phyloP scores from a whole-genome alignment of 1,284 basidiomycete species.

The Rhodotorula sp. region DNA sequence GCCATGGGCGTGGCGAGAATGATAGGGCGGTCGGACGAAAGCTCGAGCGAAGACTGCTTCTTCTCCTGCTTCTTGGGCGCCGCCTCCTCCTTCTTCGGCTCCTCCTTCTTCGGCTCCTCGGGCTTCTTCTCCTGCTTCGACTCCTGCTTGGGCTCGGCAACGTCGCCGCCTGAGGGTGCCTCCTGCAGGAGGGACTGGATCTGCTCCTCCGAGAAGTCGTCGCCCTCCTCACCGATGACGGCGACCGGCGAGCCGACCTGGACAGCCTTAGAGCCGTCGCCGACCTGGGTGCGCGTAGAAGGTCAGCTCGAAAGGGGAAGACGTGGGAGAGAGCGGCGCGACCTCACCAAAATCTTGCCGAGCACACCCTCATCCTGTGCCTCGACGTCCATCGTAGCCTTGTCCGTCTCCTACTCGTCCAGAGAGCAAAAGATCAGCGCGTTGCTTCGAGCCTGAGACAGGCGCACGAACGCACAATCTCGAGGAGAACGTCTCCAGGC shows the following conservation, averaged over 20 bases:
- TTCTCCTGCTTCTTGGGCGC: conserved; percentile 40
- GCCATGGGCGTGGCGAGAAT: conserved; percentile 95
- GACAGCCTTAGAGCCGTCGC: conserved; percentile 82
- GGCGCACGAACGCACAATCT: conserved; percentile 67
- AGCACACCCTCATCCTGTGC: conserved; percentile 94
- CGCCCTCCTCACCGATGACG: conserved; percentile 87
- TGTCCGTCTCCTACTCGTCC: conserved; percentile 91
- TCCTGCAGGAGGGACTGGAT: conserved; percentile 53
- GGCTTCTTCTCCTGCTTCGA: conserved; percentile 22
- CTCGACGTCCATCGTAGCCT: conserved; percentile 98
- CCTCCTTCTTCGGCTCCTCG: conserved; percentile 45
- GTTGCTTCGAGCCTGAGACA: neutral
- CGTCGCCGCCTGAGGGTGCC: conserved; percentile 43
- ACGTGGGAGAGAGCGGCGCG: conserved; percentile 52
- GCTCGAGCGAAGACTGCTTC: conserved; percentile 55
- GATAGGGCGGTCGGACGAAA: conserved; percentile 49
- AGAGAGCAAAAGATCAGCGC: neutral
- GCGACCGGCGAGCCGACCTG: conserved; percentile 83
- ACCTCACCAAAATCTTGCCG: conserved; percentile 83
- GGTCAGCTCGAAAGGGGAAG: conserved; percentile 46
- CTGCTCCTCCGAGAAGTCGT: conserved; percentile 79
- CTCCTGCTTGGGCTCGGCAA: conserved; percentile 43
- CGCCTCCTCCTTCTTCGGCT: conserved; percentile 47
- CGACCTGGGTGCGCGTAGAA: conserved; percentile 55
- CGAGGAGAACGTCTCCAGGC: conserved; percentile 87